Percentiles rank a stretch among this genome's conserved stretches.
phyloP scores from a whole-genome alignment of 1,139 yeast genomes.

The Lodderomyces orthopsilosis region DNA sequence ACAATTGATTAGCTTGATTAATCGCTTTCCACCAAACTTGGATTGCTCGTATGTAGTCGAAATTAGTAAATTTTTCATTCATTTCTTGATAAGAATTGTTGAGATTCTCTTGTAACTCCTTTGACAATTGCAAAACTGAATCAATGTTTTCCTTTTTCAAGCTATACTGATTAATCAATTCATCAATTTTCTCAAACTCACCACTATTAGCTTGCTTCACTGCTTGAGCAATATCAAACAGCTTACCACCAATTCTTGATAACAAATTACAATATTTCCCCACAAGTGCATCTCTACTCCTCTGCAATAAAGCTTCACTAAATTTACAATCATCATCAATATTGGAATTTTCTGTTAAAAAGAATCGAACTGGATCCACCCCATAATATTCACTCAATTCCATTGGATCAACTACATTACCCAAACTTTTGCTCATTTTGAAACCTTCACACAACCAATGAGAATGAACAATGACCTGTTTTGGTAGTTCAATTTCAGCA shows the following conservation, averaged over 20 bases:
- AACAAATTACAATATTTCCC: constrained; percentile 83
- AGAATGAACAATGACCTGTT: constrained; percentile 80
- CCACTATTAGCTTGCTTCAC: constrained; percentile 22
- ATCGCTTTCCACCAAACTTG: constrained; percentile 61
- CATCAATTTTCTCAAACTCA: constrained; percentile 24
- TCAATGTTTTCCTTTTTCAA: constrained; percentile 16
- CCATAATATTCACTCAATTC: constrained; percentile 61
- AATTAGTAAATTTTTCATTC: constrained; percentile 40
- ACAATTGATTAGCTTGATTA: constrained; percentile 60
- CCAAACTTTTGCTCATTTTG: constrained; percentile 91
- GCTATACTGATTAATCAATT: constrained; percentile 15
- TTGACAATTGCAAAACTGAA: constrained; percentile 12
- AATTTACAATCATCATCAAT: constrained; percentile 79
- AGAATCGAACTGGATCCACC: constrained; percentile 71
- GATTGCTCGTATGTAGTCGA: constrained; percentile 60
- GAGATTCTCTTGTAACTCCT: constrained; percentile 21
- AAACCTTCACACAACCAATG: constrained; percentile 91
- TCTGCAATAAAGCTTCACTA: constrained; percentile 54
- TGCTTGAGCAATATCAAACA: constrained; percentile 59
- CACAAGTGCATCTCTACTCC: constrained; percentile 63
- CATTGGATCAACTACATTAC: constrained; percentile 94
- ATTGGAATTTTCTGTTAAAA: constrained; percentile 72
- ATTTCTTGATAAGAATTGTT: constrained; percentile 27
- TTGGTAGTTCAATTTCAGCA: constrained; percentile 67
- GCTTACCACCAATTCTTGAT: constrained; percentile 68